Percentiles rank a stretch among this genome's conserved stretches.
Evolutionary conservation across 768 basidiomycete genomes (phyloP).

Genomic region (Russula abietina): DNA sequence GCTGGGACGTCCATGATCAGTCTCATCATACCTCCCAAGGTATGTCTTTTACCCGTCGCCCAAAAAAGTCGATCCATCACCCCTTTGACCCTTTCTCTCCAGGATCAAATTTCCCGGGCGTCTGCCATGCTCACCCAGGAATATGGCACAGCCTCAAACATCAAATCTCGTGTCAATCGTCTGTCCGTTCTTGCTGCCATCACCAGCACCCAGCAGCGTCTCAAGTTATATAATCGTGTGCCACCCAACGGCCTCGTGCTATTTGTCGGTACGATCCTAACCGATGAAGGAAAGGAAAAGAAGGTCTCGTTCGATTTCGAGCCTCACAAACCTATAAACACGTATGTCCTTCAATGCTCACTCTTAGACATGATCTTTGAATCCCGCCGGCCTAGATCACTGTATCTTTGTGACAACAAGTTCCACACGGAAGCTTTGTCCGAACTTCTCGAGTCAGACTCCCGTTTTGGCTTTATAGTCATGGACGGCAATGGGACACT

Average conservation of each 20-base stretch:
- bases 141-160: constrained; percentile 98
- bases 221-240: constrained; percentile 94
- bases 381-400: constrained; percentile 51
- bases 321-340: constrained; percentile 98
- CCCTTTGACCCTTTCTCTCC: constrained; percentile 4
- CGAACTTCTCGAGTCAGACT: constrained; percentile 94
- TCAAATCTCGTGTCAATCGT: constrained; percentile 97
- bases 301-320: constrained; percentile 98
- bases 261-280: constrained; percentile 96
- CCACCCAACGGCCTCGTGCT: constrained; percentile 96
- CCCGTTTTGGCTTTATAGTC: constrained; percentile 97
- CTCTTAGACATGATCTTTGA: not conserved
- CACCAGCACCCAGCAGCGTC: constrained; percentile 93
- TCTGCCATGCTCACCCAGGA: constrained; percentile 97
- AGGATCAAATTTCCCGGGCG: constrained; percentile 93
- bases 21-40: constrained; percentile 93
- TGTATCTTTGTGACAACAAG: constrained; percentile 99
- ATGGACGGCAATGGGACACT: constrained; percentile 99
- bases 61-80: constrained; percentile 5
- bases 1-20: constrained; percentile 99
- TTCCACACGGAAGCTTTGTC: constrained; percentile 98
- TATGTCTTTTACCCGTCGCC: constrained; percentile 28
- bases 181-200: constrained; percentile 97
- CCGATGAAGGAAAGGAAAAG: constrained; percentile 99
- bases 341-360: constrained; percentile 46